Evolutionary conservation across 805 yeast species (phyloP).

Genomic region (Lipomyces spencermartinsiae): DNA sequence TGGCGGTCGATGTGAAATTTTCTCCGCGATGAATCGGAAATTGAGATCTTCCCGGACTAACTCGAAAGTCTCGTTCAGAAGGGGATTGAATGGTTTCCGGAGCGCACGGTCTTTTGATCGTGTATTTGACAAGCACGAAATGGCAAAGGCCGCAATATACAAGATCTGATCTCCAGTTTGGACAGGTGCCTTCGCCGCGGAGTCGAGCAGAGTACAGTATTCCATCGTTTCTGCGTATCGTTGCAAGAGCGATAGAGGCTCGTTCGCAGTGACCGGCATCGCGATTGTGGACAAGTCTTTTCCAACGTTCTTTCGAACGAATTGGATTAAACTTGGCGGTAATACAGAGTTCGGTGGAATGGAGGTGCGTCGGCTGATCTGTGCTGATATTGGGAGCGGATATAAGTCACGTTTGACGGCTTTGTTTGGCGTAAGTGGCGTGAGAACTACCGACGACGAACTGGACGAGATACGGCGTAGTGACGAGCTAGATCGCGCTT

Average conservation of each 20-base stretch:
- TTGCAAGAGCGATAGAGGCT: constrained; percentile 85
- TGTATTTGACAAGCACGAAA: constrained; percentile 71
- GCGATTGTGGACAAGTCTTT: constrained; percentile 80
- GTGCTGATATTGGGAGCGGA: constrained; percentile 27
- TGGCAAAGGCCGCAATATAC: constrained; percentile 81
- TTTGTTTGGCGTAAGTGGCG: constrained; percentile 17
- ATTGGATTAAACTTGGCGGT: constrained; percentile 83
- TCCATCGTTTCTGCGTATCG: constrained; percentile 81
- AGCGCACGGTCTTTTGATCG: constrained; percentile 75
- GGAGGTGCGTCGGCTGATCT: constrained; percentile 23
- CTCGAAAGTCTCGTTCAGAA: constrained; percentile 92
- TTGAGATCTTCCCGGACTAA: constrained; percentile 84
- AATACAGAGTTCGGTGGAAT: constrained; percentile 49
- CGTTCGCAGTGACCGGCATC: constrained; percentile 94
- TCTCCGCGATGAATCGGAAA: constrained; percentile 77
- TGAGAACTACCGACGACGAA: constrained; percentile 6
- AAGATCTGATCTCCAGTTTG: constrained; percentile 61
- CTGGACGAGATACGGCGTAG: constrained; percentile 14
- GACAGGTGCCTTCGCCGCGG: constrained; percentile 58
- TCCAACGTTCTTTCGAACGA: constrained; percentile 88
- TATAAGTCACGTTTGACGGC: constrained; percentile 17
- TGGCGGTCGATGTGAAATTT: constrained; percentile 86
- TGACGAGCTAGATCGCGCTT: constrained; percentile 24
- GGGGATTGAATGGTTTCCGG: constrained; percentile 93
- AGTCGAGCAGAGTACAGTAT: constrained; percentile 68